Evolutionary conservation across 2,329 filamentous ascomycete species (phyloP), one percentile per base, ranked within the genome.

Genomic region (Alternaria ethzedia): DNA sequence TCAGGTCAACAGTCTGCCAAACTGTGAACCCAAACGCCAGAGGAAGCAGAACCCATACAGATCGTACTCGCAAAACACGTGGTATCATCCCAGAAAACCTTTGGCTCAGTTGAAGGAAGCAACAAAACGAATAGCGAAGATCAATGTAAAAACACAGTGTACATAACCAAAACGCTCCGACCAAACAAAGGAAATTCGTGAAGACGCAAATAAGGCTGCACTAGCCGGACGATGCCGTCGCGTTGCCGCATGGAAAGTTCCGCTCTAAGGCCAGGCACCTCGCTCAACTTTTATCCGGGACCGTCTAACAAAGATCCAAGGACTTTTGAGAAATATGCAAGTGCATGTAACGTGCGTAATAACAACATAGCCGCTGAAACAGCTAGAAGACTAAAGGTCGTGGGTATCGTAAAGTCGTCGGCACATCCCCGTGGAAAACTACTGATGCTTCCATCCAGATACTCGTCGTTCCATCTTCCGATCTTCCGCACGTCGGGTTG

Each of bases 371-470:
- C 67, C 60, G 63, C 61, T 55, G 50, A 56, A 56, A 66, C 54
- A 65, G 71, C 66, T 57, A 57, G 65, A 71, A 73, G 59, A 25
- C 64, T 69, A 67, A 73, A 70, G 67, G 72, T 68, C 75, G 73
- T 79, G 71, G 72, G 71, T 75, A 78, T 78, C 77, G 66, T 79
- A 72, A 75, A 65, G 70, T 79, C 75, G 69, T 79, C 47, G 56
- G 61, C 54, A 63, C 44, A 66, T 66, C 63, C 65, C 57, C 44
- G 21, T 25, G 28, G 55, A 54, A 68, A 65, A 67, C 63, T 47
- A 50, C 59, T 62, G 51, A 54, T 57, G 66, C 61, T 59, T 67
- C 66, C 61, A 68, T 59, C 54, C 54, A 63, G 54, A 66, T 70
- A 67, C 64, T 70, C 65, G 30, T 64, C 63, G 36, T 44, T 66